Conservation (phyloP, 2,329 filamentous ascomycete species). For the Microsporum ferrugineum region DNA sequence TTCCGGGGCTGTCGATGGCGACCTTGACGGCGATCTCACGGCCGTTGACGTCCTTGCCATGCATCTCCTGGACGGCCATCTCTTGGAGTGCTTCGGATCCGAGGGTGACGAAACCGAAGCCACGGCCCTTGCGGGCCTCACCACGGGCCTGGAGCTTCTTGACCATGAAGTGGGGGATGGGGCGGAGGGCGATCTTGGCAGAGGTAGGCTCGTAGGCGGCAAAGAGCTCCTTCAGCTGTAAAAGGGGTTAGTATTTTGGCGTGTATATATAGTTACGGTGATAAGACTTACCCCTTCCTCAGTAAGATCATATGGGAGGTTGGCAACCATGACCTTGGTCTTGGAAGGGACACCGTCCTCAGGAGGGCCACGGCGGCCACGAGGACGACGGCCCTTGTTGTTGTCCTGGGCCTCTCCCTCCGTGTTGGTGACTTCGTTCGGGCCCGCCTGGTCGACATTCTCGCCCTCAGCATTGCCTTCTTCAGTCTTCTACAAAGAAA, state of each 20-base stretch:
- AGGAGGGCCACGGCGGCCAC: conserved; percentile 82
- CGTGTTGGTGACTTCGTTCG: conserved; percentile 48
- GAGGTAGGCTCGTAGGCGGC: conserved; percentile 80
- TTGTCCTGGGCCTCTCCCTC: conserved; percentile 24
- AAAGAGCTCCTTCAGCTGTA: conserved; percentile 93
- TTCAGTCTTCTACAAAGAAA: conserved; percentile 15
- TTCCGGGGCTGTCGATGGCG: conserved; percentile 97
- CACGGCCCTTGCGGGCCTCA: conserved; percentile 96
- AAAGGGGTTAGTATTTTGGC: neutral
- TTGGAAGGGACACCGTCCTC: conserved; percentile 96
- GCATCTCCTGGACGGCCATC: conserved; percentile 97
- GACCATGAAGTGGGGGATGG: conserved; percentile 99
- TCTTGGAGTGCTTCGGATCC: conserved; percentile 91
- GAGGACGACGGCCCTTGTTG: conserved; percentile 40
- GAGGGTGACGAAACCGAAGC: conserved; percentile 95
- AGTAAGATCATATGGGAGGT: conserved; percentile 93
- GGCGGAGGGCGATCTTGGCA: conserved; percentile 96
- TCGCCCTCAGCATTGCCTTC: conserved; percentile 33
- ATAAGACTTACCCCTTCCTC: conserved; percentile 71
- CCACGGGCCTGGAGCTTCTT: conserved; percentile 99
- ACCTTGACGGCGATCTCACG: conserved; percentile 99
- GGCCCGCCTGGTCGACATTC: conserved; percentile 45
- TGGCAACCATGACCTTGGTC: conserved; percentile 99
- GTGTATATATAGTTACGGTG: neutral
- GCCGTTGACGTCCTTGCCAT: conserved; percentile 97